phyloP scores from a whole-genome alignment of 495 filamentous ascomycete species.

The Daldinia loculata region DNA sequence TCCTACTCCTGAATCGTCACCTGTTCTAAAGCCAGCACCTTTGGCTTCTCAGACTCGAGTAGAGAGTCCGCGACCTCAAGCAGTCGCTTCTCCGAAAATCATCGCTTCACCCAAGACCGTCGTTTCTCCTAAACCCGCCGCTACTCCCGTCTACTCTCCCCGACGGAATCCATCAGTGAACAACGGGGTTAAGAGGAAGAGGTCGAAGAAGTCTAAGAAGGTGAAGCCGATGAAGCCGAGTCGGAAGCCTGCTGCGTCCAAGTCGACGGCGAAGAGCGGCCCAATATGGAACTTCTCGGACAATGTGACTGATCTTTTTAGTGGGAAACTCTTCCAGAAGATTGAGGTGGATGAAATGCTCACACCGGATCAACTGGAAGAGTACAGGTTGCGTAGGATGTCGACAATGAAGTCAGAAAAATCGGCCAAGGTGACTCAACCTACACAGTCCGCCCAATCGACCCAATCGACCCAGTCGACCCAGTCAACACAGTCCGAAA shows the following conservation, averaged over 20 bases:
- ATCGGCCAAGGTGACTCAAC: neutral
- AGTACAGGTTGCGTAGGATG: conserved; percentile 47
- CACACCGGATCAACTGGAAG: conserved; percentile 53
- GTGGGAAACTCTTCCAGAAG: conserved; percentile 53
- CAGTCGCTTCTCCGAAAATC: neutral
- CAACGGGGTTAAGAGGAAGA: conserved; percentile 50
- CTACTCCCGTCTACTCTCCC: conserved; percentile 17
- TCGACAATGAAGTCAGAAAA: conserved; percentile 39
- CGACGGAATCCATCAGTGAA: conserved; percentile 19
- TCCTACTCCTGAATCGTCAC: conserved; percentile 34
- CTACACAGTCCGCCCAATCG: neutral
- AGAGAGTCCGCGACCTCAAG: neutral
- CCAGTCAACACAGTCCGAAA: conserved; percentile 1
- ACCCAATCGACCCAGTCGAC: conserved; percentile 11
- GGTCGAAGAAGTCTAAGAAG: conserved; percentile 51
- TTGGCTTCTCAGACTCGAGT: neutral
- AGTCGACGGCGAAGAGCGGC: conserved; percentile 44
- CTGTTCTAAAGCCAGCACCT: conserved; percentile 28
- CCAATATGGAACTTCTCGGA: conserved; percentile 58
- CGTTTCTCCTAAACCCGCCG: neutral
- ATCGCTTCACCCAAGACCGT: neutral
- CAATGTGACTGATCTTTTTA: conserved; percentile 59
- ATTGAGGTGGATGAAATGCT: conserved; percentile 64
- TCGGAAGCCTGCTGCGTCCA: conserved; percentile 42
- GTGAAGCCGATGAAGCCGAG: conserved; percentile 42